Percentiles rank a stretch among this genome's conserved stretches.
These are phyloP conservation scores for Hypoxylon lenormandii DNA, from an alignment of 495 filamentous ascomycete species.

Conservation along the genomic window DNA sequence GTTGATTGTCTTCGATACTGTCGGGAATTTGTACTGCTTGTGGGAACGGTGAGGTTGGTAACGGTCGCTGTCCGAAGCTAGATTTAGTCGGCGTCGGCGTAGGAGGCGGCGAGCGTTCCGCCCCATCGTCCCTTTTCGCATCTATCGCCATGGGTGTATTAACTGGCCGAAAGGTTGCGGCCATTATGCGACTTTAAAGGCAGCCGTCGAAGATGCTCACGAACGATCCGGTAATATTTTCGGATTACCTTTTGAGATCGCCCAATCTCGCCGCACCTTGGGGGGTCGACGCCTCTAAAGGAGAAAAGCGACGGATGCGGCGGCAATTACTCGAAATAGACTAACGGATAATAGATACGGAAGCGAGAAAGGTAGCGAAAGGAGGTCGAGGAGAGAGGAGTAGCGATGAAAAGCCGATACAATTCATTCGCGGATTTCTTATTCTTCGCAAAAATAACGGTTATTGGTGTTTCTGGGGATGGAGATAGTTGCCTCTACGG, in stretches of 20 bases:
- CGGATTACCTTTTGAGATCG: constrained; percentile 1
- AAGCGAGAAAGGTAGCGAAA: constrained; percentile 6
- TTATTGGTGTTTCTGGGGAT: constrained; percentile 33
- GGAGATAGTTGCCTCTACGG: constrained; percentile 1
- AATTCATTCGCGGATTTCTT: constrained; percentile 45
- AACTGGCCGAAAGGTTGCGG: constrained; percentile 76
- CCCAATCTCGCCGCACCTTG: constrained; percentile 1
- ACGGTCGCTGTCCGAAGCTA: constrained; percentile 71
- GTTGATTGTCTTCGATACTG: constrained; percentile 53
- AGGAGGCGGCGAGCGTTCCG: constrained; percentile 73
- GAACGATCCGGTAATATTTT: background rate
- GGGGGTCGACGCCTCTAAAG: constrained; percentile 8
- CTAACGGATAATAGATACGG: constrained; percentile 22
- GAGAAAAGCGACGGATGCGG: constrained; percentile 23
- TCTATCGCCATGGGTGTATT: constrained; percentile 74
- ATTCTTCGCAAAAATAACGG: constrained; percentile 9
- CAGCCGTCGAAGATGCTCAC: constrained; percentile 1
- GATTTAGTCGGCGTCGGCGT: constrained; percentile 73
- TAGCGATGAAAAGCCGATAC: constrained; percentile 25
- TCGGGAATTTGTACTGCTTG: constrained; percentile 64
- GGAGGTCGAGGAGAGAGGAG: constrained; percentile 24
- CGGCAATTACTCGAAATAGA: constrained; percentile 27
- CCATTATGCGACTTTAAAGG: constrained; percentile 50
- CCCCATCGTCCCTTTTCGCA: constrained; percentile 57
- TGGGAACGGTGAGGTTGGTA: constrained; percentile 69